Percentiles rank a stretch among this genome's conserved stretches.
Evolutionary conservation across 2,329 filamentous ascomycete species (phyloP).

Genomic region (Phoma herbarum): DNA sequence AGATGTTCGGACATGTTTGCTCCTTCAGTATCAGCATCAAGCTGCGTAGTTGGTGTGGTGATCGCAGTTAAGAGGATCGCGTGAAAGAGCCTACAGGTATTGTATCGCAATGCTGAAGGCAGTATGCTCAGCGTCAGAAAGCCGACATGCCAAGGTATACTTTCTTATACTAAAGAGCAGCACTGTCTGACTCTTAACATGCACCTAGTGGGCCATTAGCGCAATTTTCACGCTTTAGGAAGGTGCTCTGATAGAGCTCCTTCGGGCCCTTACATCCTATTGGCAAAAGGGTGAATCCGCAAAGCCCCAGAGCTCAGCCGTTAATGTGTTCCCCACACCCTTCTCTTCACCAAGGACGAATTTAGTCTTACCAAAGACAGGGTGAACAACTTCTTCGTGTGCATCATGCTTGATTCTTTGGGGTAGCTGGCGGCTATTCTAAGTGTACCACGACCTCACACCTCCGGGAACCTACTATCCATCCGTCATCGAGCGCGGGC

Average conservation of each 20-base stretch:
- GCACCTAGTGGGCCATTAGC: neutral
- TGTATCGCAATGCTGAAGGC: neutral
- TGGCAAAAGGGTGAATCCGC: neutral
- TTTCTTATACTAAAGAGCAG: neutral
- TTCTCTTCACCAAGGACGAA: too few species aligned
- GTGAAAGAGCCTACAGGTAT: neutral
- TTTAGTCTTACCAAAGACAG: too few species aligned
- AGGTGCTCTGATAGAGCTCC: neutral
- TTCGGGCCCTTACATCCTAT: neutral
- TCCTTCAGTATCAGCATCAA: neutral
- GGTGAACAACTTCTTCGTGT: too few species aligned
- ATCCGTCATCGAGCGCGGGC: too few species aligned
- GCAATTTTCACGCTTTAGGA: neutral
- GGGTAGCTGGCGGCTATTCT: too few species aligned
- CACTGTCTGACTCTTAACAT: neutral
- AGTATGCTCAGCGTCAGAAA: neutral
- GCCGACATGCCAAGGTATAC: neutral
- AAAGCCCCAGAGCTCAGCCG: neutral
- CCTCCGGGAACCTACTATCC: too few species aligned
- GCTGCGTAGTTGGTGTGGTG: neutral
- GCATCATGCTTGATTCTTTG: too few species aligned
- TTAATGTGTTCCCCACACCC: too few species aligned
- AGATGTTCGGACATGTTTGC: conserved; percentile 23
- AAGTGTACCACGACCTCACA: too few species aligned
- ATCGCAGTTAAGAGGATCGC: neutral